Evolutionary conservation across 176 grass and related monocot genomes (phyloP).

Genomic region (Thalia dealbata): DNA sequence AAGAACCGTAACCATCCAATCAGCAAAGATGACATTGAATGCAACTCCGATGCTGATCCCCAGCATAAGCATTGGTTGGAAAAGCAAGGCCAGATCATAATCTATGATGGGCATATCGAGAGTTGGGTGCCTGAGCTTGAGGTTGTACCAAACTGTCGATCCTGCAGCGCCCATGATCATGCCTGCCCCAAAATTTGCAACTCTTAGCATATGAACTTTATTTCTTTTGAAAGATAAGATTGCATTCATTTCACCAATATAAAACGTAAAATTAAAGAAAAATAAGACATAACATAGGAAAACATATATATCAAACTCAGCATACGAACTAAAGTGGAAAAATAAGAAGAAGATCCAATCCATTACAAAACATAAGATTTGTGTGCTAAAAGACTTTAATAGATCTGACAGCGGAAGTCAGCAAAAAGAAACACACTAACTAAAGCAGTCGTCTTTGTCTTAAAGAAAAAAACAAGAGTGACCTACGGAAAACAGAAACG

Average conservation of each 20-base stretch:
- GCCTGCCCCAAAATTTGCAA: conserved; percentile 2
- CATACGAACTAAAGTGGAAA: background rate
- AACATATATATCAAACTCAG: too few species aligned
- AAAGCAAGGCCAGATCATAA: conserved; percentile 18
- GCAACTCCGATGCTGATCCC: conserved; percentile 14
- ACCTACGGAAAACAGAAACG: background rate
- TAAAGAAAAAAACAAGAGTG: background rate
- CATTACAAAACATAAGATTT: background rate
- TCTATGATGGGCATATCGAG: conserved; percentile 19
- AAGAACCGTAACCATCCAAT: conserved; percentile 23
- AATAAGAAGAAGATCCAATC: background rate
- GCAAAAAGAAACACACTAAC: background rate
- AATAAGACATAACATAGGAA: too few species aligned
- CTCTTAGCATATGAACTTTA: too few species aligned
- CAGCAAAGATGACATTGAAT: conserved; percentile 19
- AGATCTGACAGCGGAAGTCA: background rate
- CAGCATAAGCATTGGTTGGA: conserved; percentile 21
- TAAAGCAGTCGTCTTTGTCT: background rate
- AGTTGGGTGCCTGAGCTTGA: conserved; percentile 19
- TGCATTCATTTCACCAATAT: too few species aligned
- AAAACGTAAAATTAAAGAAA: too few species aligned
- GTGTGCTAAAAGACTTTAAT: background rate
- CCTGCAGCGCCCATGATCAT: conserved; percentile 20
- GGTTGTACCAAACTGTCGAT: conserved; percentile 19
- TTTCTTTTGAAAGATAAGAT: too few species aligned